These are phyloP conservation scores for Teratosphaeria epicoccoides DNA, from an alignment of 2,329 filamentous ascomycete genomes.

Conservation along the genomic window DNA sequence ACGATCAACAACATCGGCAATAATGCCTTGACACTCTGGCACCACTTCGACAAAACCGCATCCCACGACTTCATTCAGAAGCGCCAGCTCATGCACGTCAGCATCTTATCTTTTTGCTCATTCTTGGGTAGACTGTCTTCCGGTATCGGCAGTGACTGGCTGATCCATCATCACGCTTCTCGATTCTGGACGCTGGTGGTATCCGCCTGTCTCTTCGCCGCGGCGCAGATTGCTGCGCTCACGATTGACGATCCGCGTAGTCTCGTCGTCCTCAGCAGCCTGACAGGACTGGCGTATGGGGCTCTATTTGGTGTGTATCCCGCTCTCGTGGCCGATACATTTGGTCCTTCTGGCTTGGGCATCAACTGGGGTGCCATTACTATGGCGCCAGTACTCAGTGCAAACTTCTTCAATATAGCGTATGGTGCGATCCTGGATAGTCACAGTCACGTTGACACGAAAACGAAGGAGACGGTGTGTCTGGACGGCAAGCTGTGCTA, in stretches of 20 bases:
- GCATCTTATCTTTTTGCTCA: constrained; percentile 79
- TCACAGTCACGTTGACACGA: constrained; percentile 62
- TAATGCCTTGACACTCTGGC: constrained; percentile 75
- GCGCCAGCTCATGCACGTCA: constrained; percentile 84
- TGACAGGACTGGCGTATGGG: constrained; percentile 84
- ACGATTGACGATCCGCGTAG: constrained; percentile 65
- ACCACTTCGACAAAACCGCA: constrained; percentile 65
- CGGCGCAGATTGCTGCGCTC: constrained; percentile 68
- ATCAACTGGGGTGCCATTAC: constrained; percentile 98
- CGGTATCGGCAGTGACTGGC: constrained; percentile 79
- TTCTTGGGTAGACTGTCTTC: constrained; percentile 66
- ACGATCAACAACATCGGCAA: constrained; percentile 99
- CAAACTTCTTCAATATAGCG: constrained; percentile 84
- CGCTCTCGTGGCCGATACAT: constrained; percentile 74
- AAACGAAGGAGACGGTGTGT: constrained; percentile 41
- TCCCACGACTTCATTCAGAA: constrained; percentile 64
- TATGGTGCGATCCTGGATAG: constrained; percentile 77
- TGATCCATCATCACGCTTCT: constrained; percentile 70
- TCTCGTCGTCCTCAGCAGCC: constrained; percentile 65
- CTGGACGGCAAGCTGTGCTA: constrained; percentile 73
- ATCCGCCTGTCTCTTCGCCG: constrained; percentile 64
- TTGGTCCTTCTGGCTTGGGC: constrained; percentile 77
- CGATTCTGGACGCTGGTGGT: constrained; percentile 84
- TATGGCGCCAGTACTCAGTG: constrained; percentile 72
- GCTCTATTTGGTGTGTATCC: constrained; percentile 92